Percentiles rank a stretch among this genome's conserved stretches.
Evolutionary conservation across 1,139 yeast genomes (phyloP).

Genomic region (Maudiozyma humilis): DNA sequence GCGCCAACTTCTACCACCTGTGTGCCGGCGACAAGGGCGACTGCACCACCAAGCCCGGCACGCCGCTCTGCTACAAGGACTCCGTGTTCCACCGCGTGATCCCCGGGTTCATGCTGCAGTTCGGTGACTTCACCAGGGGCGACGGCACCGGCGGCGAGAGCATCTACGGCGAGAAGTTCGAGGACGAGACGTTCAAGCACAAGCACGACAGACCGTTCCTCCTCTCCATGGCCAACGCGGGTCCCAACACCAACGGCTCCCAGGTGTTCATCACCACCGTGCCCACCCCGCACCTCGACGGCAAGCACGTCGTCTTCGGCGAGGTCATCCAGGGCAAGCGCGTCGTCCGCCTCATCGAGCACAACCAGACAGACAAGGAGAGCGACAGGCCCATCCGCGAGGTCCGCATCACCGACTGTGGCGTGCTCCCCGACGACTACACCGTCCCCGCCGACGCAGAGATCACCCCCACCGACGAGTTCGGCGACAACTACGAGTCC

Average conservation of each 20-base stretch:
- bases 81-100: conserved; percentile 88
- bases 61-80: conserved; percentile 66
- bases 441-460: conserved; percentile 38
- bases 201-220: conserved; percentile 79
- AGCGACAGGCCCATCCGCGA: conserved; percentile 58
- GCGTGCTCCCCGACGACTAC: conserved; percentile 60
- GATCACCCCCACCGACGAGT: conserved; percentile 48
- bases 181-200: conserved; percentile 76
- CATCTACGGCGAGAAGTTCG: conserved; percentile 90
- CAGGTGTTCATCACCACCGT: conserved; percentile 90
- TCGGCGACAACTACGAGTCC: conserved; percentile 81
- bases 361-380: conserved; percentile 48
- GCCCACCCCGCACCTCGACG: conserved; percentile 77
- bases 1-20: conserved; percentile 84
- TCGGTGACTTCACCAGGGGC: conserved; percentile 90
- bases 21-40: conserved; percentile 84
- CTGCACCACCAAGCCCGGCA: conserved; percentile 46
- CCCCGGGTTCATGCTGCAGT: conserved; percentile 86
- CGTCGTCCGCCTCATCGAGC: conserved; percentile 69
- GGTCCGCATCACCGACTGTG: conserved; percentile 71
- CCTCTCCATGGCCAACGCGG: conserved; percentile 94
- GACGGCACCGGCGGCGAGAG: conserved; percentile 93
- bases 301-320: conserved; percentile 95
- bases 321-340: conserved; percentile 77
- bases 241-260: conserved; percentile 91